Conservation (phyloP, 2,329 filamentous ascomycete species). For the Dothistroma pini region DNA sequence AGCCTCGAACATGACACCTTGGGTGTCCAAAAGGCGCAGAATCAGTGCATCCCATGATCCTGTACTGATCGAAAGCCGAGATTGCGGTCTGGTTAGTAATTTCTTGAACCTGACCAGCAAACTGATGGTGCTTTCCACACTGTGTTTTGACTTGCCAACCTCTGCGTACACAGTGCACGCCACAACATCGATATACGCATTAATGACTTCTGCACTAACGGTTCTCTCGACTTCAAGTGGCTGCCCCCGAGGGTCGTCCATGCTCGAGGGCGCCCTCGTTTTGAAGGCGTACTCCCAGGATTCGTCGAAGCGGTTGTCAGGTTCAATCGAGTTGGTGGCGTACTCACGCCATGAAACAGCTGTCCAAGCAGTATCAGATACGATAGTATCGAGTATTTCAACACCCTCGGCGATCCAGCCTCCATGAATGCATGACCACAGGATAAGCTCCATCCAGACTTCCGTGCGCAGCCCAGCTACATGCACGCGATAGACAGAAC, state of each 20-base stretch:
- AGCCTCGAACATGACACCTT: slow-evolving; percentile 42
- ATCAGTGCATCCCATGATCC: slow-evolving; percentile 46
- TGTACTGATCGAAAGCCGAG: slow-evolving; percentile 39
- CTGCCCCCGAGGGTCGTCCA: slow-evolving; percentile 15
- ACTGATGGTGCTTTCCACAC: slow-evolving; percentile 34
- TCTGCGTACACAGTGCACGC: slow-evolving; percentile 45
- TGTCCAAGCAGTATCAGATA: slow-evolving; percentile 26
- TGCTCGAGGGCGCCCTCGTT: slow-evolving; percentile 21
- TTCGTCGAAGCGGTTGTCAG: slow-evolving; percentile 16
- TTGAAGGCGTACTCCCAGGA: slow-evolving; percentile 34
- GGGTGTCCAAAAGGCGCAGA: slow-evolving; percentile 51
- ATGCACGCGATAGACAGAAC: slow-evolving; percentile 40
- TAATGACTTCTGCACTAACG: slow-evolving; percentile 57
- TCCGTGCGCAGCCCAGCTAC: slow-evolving; percentile 43
- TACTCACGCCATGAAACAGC: slow-evolving; percentile 43
- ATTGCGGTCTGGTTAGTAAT: slow-evolving; percentile 25
- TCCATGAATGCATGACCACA: slow-evolving; percentile 50
- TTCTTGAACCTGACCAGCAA: slow-evolving; percentile 30
- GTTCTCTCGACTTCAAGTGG: slow-evolving; percentile 40
- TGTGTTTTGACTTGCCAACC: slow-evolving; percentile 40
- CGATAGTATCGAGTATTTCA: slow-evolving; percentile 38
- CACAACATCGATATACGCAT: slow-evolving; percentile 53
- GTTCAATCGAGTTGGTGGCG: slow-evolving; percentile 32
- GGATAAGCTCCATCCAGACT: slow-evolving; percentile 51
- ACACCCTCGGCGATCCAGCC: slow-evolving; percentile 45